Evolutionary conservation across 148 eudicot genomes (phyloP).

Genomic region (Diospyros lotus): DNA sequence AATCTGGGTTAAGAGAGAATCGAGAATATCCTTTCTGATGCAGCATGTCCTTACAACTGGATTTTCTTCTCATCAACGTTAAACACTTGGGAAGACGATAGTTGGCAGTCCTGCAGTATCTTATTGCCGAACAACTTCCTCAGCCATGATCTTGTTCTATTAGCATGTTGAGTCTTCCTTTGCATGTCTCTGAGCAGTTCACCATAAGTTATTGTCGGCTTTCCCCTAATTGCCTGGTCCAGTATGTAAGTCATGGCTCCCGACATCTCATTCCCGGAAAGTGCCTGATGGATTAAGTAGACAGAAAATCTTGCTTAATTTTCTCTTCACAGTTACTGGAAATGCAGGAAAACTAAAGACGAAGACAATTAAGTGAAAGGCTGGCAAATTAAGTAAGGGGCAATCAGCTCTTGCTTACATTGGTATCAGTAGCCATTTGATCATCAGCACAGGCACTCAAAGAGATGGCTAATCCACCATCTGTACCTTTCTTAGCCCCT

Average conservation of each 20-base stretch:
- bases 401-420: conserved; percentile 15
- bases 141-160: background rate
- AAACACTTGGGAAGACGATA: conserved; percentile 41
- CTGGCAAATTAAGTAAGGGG: background rate
- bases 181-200: too few relatives aligned
- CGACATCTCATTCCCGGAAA: too few relatives aligned
- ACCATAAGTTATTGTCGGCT: too few relatives aligned
- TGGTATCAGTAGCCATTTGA: conserved; percentile 27
- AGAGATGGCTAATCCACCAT: conserved; percentile 34
- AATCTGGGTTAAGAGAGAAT: background rate
- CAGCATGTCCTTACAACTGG: conserved; percentile 15
- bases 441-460: conserved; percentile 41
- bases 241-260: too few relatives aligned
- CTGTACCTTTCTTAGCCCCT: conserved; percentile 27
- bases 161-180: too few relatives aligned
- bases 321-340: too few relatives aligned
- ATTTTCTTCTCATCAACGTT: conserved; percentile 27
- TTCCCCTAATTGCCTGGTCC: too few relatives aligned
- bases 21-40: background rate
- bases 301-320: too few relatives aligned
- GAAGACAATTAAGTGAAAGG: background rate
- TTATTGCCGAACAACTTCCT: background rate
- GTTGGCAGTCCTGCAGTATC: conserved; percentile 39
- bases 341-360: too few relatives aligned
- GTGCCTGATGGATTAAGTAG: too few relatives aligned